These are phyloP conservation scores for Ambrosia artemisiifolia DNA, from an alignment of 129 eudicot genomes.

Conservation along the genomic window DNA sequence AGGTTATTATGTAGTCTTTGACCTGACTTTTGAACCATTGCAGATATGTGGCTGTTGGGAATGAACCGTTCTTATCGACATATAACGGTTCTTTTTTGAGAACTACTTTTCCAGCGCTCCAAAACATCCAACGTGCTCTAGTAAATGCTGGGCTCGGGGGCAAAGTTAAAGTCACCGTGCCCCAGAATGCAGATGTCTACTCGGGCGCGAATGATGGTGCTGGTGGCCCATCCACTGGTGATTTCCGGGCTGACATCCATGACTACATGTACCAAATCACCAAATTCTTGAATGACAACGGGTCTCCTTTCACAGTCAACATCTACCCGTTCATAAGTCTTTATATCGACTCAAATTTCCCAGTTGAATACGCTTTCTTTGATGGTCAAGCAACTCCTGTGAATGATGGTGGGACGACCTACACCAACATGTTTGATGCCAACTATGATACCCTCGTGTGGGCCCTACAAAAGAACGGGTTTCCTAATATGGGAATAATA, in stretches of 20 bases:
- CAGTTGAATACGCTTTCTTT: conserved; percentile 75
- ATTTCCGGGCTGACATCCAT: conserved; percentile 69
- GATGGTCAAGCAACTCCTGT: conserved; percentile 61
- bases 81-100: conserved; percentile 63
- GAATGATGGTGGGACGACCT: conserved; percentile 59
- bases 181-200: conserved; percentile 91
- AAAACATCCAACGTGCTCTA: conserved; percentile 74
- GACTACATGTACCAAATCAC: conserved; percentile 60
- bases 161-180: conserved; percentile 69
- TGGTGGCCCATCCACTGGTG: conserved; percentile 63
- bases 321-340: conserved; percentile 94
- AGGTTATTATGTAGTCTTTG: conserved; percentile 12
- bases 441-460: conserved; percentile 81
- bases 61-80: conserved; percentile 71
- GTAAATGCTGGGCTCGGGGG: conserved; percentile 66
- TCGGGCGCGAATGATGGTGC: conserved; percentile 24
- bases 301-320: conserved; percentile 78
- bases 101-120: conserved; percentile 68
- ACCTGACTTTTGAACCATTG: neutral
- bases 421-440: conserved; percentile 85
- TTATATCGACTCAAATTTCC: conserved; percentile 68
- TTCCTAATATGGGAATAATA: conserved; percentile 57
- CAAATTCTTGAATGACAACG: conserved; percentile 61
- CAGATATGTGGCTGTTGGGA: conserved; percentile 95
- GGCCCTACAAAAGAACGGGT: conserved; percentile 75